A percentile compares a stretch with the other conserved stretches of the same genome.
phyloP scores from a whole-genome alignment of 257 asterid genomes.

The Cruciata laevipes region DNA sequence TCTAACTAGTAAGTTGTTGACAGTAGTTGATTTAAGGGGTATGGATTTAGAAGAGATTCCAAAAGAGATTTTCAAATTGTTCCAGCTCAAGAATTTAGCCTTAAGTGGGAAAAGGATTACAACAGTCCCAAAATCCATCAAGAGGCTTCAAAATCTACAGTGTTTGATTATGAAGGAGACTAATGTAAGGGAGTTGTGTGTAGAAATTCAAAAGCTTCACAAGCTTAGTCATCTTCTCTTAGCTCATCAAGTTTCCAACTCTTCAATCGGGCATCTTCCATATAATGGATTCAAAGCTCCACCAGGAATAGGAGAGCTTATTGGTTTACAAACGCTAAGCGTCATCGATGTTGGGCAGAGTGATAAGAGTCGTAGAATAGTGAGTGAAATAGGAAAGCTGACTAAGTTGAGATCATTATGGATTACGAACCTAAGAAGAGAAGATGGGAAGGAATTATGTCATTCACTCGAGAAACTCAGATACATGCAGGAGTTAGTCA shows the following conservation, averaged over 20 bases:
- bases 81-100: conserved; percentile 19
- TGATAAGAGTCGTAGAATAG: neutral
- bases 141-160: conserved; percentile 15
- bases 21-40: conserved; percentile 18
- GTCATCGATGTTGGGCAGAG: neutral
- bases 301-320: conserved; percentile 12
- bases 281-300: conserved; percentile 12
- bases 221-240: neutral
- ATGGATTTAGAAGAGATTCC: conserved; percentile 16
- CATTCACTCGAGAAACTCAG: conserved; percentile 22
- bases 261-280: too few relatives aligned
- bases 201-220: conserved; percentile 18
- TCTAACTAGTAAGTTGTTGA: conserved; percentile 9
- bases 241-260: too few relatives aligned
- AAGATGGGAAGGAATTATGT: conserved; percentile 29
- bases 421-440: conserved; percentile 22
- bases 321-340: conserved; percentile 3
- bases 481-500: neutral
- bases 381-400: conserved; percentile 23
- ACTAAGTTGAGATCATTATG: conserved; percentile 18
- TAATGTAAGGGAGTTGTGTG: conserved; percentile 12
- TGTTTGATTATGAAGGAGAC: conserved; percentile 4
- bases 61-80: conserved; percentile 19
- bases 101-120: conserved; percentile 10
- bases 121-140: conserved; percentile 16